Evolutionary conservation across 2,329 filamentous ascomycete genomes (phyloP).

Genomic region (Rasamsonia emersonii): DNA sequence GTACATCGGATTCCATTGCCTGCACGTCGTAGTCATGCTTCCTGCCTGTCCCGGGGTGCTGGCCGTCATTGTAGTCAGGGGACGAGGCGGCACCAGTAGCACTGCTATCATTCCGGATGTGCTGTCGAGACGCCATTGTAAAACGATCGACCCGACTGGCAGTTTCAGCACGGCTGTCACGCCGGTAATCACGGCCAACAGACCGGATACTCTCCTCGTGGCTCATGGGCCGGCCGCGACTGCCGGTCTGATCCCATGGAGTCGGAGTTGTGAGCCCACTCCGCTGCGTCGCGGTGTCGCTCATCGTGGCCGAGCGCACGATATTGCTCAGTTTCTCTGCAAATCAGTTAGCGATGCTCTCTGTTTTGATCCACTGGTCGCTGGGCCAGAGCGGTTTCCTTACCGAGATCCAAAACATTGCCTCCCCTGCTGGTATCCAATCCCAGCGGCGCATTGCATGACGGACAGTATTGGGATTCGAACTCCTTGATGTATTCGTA

Average conservation of each 20-base stretch:
- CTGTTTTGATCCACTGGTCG: constrained; percentile 6
- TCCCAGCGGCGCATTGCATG: constrained; percentile 83
- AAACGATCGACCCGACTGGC: constrained; percentile 38
- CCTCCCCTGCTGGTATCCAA: constrained; percentile 88
- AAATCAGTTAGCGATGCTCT: too few species aligned
- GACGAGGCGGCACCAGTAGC: constrained; percentile 65
- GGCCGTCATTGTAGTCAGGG: constrained; percentile 68
- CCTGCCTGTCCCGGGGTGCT: constrained; percentile 56
- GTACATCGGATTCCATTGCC: constrained; percentile 83
- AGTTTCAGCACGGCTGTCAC: constrained; percentile 33
- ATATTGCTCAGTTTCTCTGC: constrained; percentile 91
- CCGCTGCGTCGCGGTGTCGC: constrained; percentile 47
- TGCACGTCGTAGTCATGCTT: constrained; percentile 93
- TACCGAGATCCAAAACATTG: constrained; percentile 87
- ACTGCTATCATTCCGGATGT: constrained; percentile 71
- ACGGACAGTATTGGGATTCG: constrained; percentile 87
- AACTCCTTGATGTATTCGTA: constrained; percentile 97
- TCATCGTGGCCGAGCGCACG: constrained; percentile 69
- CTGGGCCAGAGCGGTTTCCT: constrained; percentile 16
- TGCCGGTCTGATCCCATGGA: constrained; percentile 46
- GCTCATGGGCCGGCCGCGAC: constrained; percentile 22
- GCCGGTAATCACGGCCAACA: constrained; percentile 21
- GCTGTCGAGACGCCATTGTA: constrained; percentile 35
- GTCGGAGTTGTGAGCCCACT: constrained; percentile 50
- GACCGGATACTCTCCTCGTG: constrained; percentile 22